A percentile compares a stretch with the other conserved stretches of the same genome.
These are phyloP conservation scores for Bipolaris oryzae DNA, from an alignment of 2,329 filamentous ascomycete species.

Conservation along the genomic window DNA sequence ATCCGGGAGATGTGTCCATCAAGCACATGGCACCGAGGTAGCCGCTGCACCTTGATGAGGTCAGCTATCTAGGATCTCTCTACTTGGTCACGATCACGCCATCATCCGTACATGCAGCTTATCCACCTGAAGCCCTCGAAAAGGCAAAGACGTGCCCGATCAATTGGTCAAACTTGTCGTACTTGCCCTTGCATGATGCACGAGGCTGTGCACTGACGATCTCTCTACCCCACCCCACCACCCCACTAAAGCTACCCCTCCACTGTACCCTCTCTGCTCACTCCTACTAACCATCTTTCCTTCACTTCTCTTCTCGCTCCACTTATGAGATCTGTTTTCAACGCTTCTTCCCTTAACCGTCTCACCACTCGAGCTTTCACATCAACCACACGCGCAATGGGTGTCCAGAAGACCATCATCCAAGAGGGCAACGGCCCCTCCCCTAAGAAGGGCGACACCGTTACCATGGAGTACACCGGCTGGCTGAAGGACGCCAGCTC, in stretches of 20 bases:
- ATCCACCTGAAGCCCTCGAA: constrained; percentile 1
- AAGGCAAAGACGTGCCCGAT: constrained; percentile 13
- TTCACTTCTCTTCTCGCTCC: constrained; percentile 12
- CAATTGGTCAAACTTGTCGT: constrained; percentile 15
- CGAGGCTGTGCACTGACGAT: constrained; percentile 25
- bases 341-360: constrained; percentile 13
- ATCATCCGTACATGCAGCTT: constrained; percentile 9
- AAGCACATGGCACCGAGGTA: not conserved
- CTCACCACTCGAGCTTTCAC: constrained; percentile 19
- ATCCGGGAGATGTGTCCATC: not conserved
- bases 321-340: constrained; percentile 20
- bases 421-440: constrained; percentile 37
- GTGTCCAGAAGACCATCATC: constrained; percentile 38
- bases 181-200: constrained; percentile 22
- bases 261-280: constrained; percentile 8
- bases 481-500: constrained; percentile 34
- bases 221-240: constrained; percentile 15
- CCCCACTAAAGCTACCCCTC: constrained; percentile 21
- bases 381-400: constrained; percentile 32
- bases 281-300: constrained; percentile 5
- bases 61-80: not conserved
- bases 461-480: constrained; percentile 44
- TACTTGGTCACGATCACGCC: constrained; percentile 21
- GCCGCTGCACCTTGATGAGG: not conserved
- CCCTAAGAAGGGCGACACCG: constrained; percentile 35